phyloP scores from a whole-genome alignment of 345 rosid species.

The Hibiscus syriacus region DNA sequence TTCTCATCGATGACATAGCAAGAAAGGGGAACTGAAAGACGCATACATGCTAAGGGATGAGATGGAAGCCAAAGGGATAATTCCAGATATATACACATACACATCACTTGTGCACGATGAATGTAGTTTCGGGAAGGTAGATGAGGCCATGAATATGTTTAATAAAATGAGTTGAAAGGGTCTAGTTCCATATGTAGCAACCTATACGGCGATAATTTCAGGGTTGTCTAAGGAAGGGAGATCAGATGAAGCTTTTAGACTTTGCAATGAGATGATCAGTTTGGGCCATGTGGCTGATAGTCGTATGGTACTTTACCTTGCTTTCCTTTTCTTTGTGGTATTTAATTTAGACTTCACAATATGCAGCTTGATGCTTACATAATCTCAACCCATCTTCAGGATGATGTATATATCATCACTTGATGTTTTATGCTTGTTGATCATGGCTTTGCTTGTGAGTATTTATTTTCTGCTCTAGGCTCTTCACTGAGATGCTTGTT shows the following conservation, averaged over 20 bases:
- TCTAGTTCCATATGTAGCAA: constrained; percentile 33
- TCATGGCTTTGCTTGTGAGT: background rate
- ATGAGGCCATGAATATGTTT: constrained; percentile 58
- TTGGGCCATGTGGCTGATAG: constrained; percentile 29
- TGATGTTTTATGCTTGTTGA: background rate
- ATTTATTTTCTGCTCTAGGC: background rate
- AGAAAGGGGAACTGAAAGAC: constrained; percentile 58
- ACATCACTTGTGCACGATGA: constrained; percentile 76
- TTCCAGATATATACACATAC: constrained; percentile 56
- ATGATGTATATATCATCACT: background rate
- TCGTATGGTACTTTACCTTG: background rate
- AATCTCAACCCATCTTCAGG: background rate
- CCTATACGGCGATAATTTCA: constrained; percentile 60
- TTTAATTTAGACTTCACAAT: background rate
- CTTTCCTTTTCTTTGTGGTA: background rate
- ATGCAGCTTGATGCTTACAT: background rate
- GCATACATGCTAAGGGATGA: constrained; percentile 49
- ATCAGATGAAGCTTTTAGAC: constrained; percentile 70
- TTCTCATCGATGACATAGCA: constrained; percentile 54
- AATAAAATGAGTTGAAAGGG: constrained; percentile 47
- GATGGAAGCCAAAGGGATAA: constrained; percentile 46
- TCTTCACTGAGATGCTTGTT: background rate
- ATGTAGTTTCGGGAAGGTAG: constrained; percentile 53
- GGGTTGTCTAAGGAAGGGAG: constrained; percentile 69
- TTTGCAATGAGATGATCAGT: constrained; percentile 60